phyloP scores from a whole-genome alignment of 768 basidiomycete species.

The Leccinum boreale region DNA sequence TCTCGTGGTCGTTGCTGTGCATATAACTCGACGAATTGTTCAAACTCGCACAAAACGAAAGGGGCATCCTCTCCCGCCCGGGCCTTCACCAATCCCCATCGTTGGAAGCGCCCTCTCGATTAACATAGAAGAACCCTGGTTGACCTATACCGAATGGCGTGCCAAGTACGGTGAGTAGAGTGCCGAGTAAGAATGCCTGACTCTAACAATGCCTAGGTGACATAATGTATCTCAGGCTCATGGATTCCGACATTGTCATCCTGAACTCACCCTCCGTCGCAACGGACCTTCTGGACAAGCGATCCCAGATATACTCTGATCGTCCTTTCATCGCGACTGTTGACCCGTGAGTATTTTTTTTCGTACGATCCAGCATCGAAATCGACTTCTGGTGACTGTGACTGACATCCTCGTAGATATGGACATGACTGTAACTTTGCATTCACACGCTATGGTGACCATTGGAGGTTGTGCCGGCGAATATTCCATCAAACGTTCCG shows the following conservation, averaged over 20 bases:
- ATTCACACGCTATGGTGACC: conserved; percentile 3
- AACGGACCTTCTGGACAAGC: conserved; percentile 42
- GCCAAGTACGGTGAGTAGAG: conserved; percentile 5
- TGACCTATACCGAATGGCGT: conserved; percentile 7
- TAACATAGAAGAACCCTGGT: conserved; percentile 4
- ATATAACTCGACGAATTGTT: neutral
- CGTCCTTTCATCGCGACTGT: conserved; percentile 7
- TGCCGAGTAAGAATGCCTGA: neutral
- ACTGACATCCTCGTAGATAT: neutral
- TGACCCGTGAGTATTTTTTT: neutral
- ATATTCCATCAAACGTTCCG: conserved; percentile 4
- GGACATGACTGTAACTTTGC: conserved; percentile 3
- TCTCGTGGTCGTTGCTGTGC: neutral
- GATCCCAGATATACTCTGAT: conserved; percentile 43
- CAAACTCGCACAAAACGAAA: neutral
- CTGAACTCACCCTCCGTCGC: conserved; percentile 41
- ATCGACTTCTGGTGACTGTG: neutral
- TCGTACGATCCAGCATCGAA: neutral
- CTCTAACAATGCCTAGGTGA: conserved; percentile 28
- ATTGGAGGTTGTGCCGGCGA: conserved; percentile 1
- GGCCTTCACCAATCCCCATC: conserved; percentile 4
- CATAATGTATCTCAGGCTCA: conserved; percentile 44
- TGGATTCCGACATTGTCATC: conserved; percentile 42
- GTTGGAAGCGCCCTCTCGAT: neutral
- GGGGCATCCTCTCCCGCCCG: conserved; percentile 8